phyloP scores from a whole-genome alignment of 1,139 yeast species.

The Geotrichum restrictum region DNA sequence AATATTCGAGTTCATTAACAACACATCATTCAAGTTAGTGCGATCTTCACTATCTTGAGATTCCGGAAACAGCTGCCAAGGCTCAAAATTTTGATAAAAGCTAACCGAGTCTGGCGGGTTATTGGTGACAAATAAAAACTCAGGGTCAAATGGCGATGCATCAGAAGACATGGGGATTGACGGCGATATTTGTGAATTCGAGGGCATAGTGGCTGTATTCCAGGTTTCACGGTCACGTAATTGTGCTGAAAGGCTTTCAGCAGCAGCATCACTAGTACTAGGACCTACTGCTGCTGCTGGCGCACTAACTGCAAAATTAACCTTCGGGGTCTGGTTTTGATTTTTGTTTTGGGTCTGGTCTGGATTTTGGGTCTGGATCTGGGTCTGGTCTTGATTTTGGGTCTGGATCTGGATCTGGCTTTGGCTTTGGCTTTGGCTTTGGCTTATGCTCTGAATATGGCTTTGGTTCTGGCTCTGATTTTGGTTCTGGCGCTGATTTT shows the following conservation, averaged over 20 bases:
- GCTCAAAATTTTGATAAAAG: constrained; percentile 39
- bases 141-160: constrained; percentile 27
- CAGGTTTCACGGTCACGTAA: neutral
- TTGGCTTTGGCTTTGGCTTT: too few relatives aligned
- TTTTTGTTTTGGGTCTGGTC: too few relatives aligned
- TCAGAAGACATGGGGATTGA: too few relatives aligned
- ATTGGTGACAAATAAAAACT: constrained; percentile 38
- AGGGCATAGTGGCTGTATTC: neutral
- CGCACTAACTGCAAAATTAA: too few relatives aligned
- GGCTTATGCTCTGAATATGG: too few relatives aligned
- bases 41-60: constrained; percentile 16
- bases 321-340: neutral
- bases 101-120: constrained; percentile 32
- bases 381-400: too few relatives aligned
- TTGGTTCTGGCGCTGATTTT: too few relatives aligned
- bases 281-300: too few relatives aligned
- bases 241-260: neutral
- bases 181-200: neutral
- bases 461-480: too few relatives aligned
- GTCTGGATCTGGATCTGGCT: too few relatives aligned
- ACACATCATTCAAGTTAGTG: constrained; percentile 1
- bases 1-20: neutral
- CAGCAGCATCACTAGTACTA: neutral
- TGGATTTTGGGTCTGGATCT: too few relatives aligned
- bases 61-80: constrained; percentile 41